Evolutionary conservation across 495 filamentous ascomycete genomes (phyloP), one percentile per base, ranked within the genome.

Genomic region (Hypoxylon crocopeplum): DNA sequence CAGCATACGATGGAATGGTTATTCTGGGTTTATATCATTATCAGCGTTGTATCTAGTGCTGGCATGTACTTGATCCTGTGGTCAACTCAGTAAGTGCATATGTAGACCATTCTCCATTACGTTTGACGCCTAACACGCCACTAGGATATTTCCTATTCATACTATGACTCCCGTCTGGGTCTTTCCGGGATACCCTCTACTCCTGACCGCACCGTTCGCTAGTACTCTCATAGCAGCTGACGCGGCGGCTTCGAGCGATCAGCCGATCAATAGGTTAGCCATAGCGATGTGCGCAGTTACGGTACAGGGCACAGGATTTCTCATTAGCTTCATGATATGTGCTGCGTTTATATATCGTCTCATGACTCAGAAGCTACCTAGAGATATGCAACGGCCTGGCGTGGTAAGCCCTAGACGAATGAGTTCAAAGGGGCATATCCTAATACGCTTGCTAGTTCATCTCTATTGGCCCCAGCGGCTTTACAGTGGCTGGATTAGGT

Each of bases 161-260:
- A 85, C 87, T 27, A 96, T 96, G 91, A 96, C 91, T 0, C 91
- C 91, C 0, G 85, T 93, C 39, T 96, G 91, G 91, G 92, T 96
- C 27, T 96, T 96, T 56, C 91, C 91, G 0, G 91, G 89, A 0
- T 96, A 96, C 59, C 91, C 91, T 0, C 82, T 95, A 50, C 82
- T 96, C 5, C 84, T 96, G 0, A 82, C 88, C 4, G 91, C 89
- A 6, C 90, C 91, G 0, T 84, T 89, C 68, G 90, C 89, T 39
- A 81, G 81, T 7, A 82, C 86, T 37, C 76, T 96, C 11, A 82
- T 87, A 67, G 67, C 72, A 12, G 76, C 81, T 25, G 69, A 79
- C 11, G 40, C 52, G 16, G 40, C 46, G 48, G 42, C 67, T 5
- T 57, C 52, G 59, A 33, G 75, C 67, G 55, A 77, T 72, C 22